Evolutionary conservation across 1,284 basidiomycete genomes (phyloP).

Genomic region (Pseudozyma tsukubaensis): DNA sequence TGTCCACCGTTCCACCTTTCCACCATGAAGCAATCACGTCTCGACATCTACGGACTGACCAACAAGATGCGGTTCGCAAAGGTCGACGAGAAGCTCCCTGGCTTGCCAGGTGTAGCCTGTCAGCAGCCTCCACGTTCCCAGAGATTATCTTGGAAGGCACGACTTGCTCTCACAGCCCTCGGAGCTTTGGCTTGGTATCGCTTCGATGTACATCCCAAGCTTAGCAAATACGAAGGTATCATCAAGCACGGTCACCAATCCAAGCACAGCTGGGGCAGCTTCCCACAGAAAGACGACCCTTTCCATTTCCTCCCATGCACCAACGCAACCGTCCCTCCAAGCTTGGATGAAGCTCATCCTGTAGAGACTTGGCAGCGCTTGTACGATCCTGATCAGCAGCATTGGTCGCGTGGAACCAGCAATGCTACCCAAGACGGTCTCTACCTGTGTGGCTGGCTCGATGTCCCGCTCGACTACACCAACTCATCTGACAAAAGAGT

Average conservation of each 20-base stretch:
- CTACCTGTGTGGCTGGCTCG: constrained; percentile 46
- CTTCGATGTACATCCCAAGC: not conserved
- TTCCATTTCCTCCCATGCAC: constrained; percentile 45
- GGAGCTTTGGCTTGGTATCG: constrained; percentile 5
- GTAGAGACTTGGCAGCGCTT: constrained; percentile 11
- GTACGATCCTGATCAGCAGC: constrained; percentile 15
- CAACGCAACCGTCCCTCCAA: constrained; percentile 22
- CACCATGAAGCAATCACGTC: too few species aligned
- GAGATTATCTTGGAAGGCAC: constrained; percentile 7
- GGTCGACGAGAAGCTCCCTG: not conserved
- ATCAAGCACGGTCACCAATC: not conserved
- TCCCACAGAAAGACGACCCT: constrained; percentile 18
- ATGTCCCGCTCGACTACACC: constrained; percentile 53
- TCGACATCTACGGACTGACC: too few species aligned
- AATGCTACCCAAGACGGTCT: constrained; percentile 4
- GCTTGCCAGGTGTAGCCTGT: constrained; percentile 1
- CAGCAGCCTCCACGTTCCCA: not conserved
- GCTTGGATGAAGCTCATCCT: constrained; percentile 13
- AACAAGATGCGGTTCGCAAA: not conserved
- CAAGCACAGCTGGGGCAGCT: constrained; percentile 12
- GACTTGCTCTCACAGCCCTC: not conserved
- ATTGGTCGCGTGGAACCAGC: constrained; percentile 23
- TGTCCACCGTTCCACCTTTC: not conserved
- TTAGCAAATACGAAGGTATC: too few species aligned
- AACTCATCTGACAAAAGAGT: constrained; percentile 28